Base-by-base conservation (phyloP, 2,329 filamentous ascomycete species). In the Ascocoryne sarcoides region DNA sequence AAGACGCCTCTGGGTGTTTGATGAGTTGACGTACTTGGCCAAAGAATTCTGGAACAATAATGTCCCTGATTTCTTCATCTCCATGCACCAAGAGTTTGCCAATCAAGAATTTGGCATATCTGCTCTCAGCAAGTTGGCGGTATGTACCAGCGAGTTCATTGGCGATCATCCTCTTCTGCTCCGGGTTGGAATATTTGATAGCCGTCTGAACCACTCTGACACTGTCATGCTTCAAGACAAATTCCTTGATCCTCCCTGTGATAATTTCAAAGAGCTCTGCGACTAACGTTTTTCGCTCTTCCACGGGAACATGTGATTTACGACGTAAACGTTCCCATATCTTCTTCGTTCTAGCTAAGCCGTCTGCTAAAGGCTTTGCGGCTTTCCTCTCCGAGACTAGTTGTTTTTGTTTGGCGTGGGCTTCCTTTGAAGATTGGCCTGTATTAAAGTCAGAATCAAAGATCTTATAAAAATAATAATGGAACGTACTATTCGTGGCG, bases 221-320 rank as follows among this genome's bases (percentile, higher is more conserved):
- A 26, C 88, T 86, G 61, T 98, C 92, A 63, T 98, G 92, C 75
- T 98, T 98, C 67, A 98, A 84, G 15, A 95, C 90, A 52, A 96
- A 95, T 47, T 96, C 92, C 64, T 86, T 87, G 55, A 96, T 84
- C 43, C 84, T 79, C 39, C 89, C 90, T 17, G 85, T 92, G 55
- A 95, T 84, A 57, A 98, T 94, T 42, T 75, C 73, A 62, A 94
- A 96, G 18, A 98, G 74, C 67, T 98, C 90, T 45, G 81, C 76
- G 35, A 96, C 84, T 30, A 98, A 75, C 60, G 82, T 74, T 62
- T 90, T 82, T 47, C 92, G 77, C 68, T 98, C 89, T 29, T 93
- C 85, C 55, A 82, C 79, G 30, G 88, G 84, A 1, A 98, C 87
- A 56, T 95, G 87, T 2, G 89, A 95, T 67, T 96, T 96, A 54